Evolutionary conservation across 2,329 filamentous ascomycete species (phyloP).

Genomic region (Clonostachys solani): DNA sequence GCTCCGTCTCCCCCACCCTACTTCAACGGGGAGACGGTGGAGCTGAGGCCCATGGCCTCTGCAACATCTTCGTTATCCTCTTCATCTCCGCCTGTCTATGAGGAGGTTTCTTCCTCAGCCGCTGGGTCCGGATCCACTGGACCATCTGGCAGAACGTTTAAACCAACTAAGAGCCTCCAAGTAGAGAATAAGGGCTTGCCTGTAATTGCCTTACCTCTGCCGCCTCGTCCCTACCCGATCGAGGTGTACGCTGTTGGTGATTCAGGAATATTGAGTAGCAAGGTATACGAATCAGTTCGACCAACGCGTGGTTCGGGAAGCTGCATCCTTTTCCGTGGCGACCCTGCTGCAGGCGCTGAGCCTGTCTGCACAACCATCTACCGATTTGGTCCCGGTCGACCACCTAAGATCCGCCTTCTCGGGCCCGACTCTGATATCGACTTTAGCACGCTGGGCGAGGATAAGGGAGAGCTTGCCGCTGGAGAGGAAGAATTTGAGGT

Average conservation of each 20-base stretch:
- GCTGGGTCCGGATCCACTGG: background rate
- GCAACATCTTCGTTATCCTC: slow-evolving; percentile 10
- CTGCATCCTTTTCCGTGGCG: slow-evolving; percentile 39
- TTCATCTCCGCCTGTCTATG: slow-evolving; percentile 21
- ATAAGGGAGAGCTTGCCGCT: slow-evolving; percentile 1
- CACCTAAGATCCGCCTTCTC: slow-evolving; percentile 36
- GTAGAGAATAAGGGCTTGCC: slow-evolving; percentile 41
- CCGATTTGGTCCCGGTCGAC: slow-evolving; percentile 48
- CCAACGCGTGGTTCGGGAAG: slow-evolving; percentile 38
- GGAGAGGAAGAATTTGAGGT: slow-evolving; percentile 17
- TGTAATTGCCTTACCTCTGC: slow-evolving; percentile 33
- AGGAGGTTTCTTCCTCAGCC: slow-evolving; percentile 5
- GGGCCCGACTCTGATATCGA: background rate
- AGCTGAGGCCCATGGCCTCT: slow-evolving; percentile 14
- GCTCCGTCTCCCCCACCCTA: no score
- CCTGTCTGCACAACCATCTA: slow-evolving; percentile 49
- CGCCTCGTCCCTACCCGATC: slow-evolving; percentile 31
- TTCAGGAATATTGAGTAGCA: slow-evolving; percentile 25
- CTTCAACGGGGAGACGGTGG: slow-evolving; percentile 12
- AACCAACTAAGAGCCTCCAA: slow-evolving; percentile 38
- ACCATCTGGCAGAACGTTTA: slow-evolving; percentile 19
- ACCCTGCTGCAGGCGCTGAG: slow-evolving; percentile 11
- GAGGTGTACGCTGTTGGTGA: slow-evolving; percentile 33
- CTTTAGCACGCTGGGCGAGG: background rate
- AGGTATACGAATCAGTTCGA: slow-evolving; percentile 48